phyloP scores from a whole-genome alignment of 192 early-diverging fungal species.

The Linnemannia hyalina region DNA sequence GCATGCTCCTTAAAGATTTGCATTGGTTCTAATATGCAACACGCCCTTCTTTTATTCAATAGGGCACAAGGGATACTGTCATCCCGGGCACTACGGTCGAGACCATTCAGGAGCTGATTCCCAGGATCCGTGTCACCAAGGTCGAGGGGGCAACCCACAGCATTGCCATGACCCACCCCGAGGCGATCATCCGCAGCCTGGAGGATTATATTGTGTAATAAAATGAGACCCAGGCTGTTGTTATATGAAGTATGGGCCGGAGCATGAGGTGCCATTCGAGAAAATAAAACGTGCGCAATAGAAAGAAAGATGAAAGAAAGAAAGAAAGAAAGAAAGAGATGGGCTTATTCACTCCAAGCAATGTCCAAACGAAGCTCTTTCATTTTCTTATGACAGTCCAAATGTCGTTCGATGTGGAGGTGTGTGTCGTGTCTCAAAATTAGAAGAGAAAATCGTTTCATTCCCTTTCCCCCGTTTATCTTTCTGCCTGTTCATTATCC shows the following conservation, averaged over 20 bases:
- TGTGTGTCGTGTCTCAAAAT: constrained; percentile 5
- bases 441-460: not conserved
- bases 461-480: not conserved
- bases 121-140: constrained; percentile 37
- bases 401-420: not conserved
- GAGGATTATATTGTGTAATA: constrained; percentile 20
- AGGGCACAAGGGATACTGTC: constrained; percentile 48
- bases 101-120: constrained; percentile 33
- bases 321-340: not conserved
- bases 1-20: not conserved
- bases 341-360: not conserved
- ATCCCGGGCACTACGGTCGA: constrained; percentile 36
- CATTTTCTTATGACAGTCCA: not conserved
- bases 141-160: constrained; percentile 50
- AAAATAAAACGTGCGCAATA: not conserved
- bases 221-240: not conserved
- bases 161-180: constrained; percentile 43
- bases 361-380: not conserved
- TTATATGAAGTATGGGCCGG: too few species aligned
- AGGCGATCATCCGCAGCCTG: constrained; percentile 24
- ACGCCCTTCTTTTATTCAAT: not conserved
- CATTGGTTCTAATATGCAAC: not conserved
- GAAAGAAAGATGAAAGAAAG: not conserved
- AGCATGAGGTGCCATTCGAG: not conserved
- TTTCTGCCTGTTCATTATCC: not conserved